Percentiles rank a stretch among this genome's conserved stretches.
Conservation (phyloP, 1,284 basidiomycete species). For the Anthracocystis panici-leucophaei region DNA sequence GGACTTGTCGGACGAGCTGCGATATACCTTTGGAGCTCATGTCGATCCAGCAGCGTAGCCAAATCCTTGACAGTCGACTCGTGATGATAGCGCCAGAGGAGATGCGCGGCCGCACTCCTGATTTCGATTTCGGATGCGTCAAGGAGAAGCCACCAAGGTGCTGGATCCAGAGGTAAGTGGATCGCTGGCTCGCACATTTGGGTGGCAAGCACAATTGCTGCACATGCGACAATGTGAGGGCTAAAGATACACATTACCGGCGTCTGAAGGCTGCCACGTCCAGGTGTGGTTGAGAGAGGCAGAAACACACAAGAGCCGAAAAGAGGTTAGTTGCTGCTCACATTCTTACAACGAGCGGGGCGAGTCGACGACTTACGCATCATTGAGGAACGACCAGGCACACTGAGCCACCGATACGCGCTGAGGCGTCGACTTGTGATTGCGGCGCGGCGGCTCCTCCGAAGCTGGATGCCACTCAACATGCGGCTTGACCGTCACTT, state of each 20-base stretch:
- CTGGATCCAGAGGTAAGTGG: slow-evolving; percentile 65
- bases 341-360: background rate
- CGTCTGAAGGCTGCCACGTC: slow-evolving; percentile 79
- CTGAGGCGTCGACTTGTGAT: background rate
- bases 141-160: slow-evolving; percentile 71
- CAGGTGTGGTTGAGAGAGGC: background rate
- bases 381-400: slow-evolving; percentile 71
- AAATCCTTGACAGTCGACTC: slow-evolving; percentile 3
- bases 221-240: slow-evolving; percentile 86
- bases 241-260: slow-evolving; percentile 89
- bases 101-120: slow-evolving; percentile 47
- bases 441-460: background rate
- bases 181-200: slow-evolving; percentile 44
- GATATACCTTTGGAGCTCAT: slow-evolving; percentile 22
- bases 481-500: slow-evolving; percentile 7
- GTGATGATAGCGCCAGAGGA: slow-evolving; percentile 58
- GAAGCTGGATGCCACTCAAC: background rate
- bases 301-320: background rate
- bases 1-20: background rate
- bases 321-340: background rate
- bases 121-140: slow-evolving; percentile 65
- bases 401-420: slow-evolving; percentile 49
- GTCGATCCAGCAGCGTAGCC: slow-evolving; percentile 22
- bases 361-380: slow-evolving; percentile 63
- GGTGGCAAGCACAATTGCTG: slow-evolving; percentile 70